Percentiles rank a stretch among this genome's conserved stretches.
These are phyloP conservation scores for Friedmanniomyces endolithicus DNA, from an alignment of 495 filamentous ascomycete genomes.

Conservation along the genomic window DNA sequence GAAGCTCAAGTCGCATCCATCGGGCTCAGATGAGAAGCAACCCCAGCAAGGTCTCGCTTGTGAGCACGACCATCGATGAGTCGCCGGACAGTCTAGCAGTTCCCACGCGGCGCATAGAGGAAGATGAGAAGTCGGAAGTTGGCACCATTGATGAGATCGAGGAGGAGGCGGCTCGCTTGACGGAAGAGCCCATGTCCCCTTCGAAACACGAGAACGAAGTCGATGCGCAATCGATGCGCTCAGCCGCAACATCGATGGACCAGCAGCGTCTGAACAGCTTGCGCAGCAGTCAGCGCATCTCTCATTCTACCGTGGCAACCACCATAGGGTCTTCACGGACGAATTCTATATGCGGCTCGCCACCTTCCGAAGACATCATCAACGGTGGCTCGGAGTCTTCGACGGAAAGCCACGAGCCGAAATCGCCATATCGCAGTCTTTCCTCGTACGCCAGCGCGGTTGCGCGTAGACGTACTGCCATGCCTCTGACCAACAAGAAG, in stretches of 20 bases:
- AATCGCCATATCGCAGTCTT: constrained; percentile 23
- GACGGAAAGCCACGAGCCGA: constrained; percentile 20
- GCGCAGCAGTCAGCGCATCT: constrained; percentile 16
- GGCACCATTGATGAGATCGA: constrained; percentile 16
- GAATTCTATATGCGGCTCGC: constrained; percentile 23
- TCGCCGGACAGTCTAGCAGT: neutral
- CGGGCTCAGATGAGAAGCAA: neutral
- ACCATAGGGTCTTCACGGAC: constrained; percentile 24
- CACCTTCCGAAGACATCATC: constrained; percentile 15
- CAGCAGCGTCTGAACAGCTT: constrained; percentile 22
- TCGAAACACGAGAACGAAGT: neutral
- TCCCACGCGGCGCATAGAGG: neutral
- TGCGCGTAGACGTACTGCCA: constrained; percentile 23
- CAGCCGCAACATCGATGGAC: constrained; percentile 17
- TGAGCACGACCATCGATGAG: neutral
- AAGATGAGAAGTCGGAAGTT: constrained; percentile 6
- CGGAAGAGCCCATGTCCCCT: neutral
- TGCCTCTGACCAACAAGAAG: constrained; percentile 22
- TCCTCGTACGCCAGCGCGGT: constrained; percentile 11
- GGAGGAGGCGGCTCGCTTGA: constrained; percentile 10
- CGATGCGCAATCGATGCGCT: constrained; percentile 18
- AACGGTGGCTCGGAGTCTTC: constrained; percentile 12
- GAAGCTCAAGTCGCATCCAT: neutral
- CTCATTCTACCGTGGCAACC: constrained; percentile 11
- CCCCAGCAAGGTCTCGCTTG: constrained; percentile 6